Evolutionary conservation across 768 basidiomycete species (phyloP).

Genomic region (Tylopilus balloui): DNA sequence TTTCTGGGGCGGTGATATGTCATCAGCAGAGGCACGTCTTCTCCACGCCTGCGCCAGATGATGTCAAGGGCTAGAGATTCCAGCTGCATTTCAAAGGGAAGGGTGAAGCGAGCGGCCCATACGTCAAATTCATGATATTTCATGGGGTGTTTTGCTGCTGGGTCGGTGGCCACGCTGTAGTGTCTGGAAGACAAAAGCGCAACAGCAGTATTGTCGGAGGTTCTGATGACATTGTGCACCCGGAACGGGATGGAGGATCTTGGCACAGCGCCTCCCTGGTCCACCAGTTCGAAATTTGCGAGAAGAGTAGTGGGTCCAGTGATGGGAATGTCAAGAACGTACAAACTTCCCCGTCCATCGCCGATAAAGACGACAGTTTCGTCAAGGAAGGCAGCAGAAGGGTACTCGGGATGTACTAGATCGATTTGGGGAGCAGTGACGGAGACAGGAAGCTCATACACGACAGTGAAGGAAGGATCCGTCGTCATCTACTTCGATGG

Average conservation of each 20-base stretch:
- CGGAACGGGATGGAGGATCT: conserved; percentile 36
- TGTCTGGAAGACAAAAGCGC: conserved; percentile 58
- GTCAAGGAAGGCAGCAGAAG: conserved; percentile 59
- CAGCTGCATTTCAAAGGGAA: conserved; percentile 35
- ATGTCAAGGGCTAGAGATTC: conserved; percentile 43
- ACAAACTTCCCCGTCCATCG: conserved; percentile 68
- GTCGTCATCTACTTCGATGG: conserved; percentile 45
- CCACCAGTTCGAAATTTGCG: conserved; percentile 48
- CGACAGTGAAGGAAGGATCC: conserved; percentile 47
- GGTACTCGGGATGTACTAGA: conserved; percentile 62
- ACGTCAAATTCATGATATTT: conserved; percentile 54
- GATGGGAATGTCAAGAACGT: conserved; percentile 48
- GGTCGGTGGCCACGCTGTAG: conserved; percentile 31
- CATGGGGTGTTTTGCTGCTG: conserved; percentile 17
- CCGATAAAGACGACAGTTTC: conserved; percentile 49
- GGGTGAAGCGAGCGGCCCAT: conserved; percentile 53
- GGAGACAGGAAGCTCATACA: conserved; percentile 59
- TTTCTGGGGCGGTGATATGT: conserved; percentile 43
- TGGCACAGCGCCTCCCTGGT: conserved; percentile 19
- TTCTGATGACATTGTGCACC: conserved; percentile 32
- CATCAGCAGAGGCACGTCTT: conserved; percentile 62
- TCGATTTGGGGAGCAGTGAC: conserved; percentile 40
- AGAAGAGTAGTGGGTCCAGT: conserved; percentile 40
- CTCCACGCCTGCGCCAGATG: conserved; percentile 66
- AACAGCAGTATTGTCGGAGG: conserved; percentile 38